Conservation (phyloP, 345 rosid genomes). For the Corymbia maculata region DNA sequence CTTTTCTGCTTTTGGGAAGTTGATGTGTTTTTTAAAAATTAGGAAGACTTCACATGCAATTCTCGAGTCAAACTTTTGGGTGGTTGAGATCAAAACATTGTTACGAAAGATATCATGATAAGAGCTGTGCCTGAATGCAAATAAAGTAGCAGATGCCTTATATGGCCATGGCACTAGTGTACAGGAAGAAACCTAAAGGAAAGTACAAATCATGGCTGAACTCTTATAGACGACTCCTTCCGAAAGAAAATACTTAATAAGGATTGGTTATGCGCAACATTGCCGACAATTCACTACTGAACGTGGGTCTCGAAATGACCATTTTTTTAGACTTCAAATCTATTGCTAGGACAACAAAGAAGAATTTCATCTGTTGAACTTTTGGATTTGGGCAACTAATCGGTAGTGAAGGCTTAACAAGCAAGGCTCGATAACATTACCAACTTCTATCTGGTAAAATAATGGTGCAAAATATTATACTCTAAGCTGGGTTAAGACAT, state of each 20-base stretch:
- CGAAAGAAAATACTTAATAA: too few species aligned
- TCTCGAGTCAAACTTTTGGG: background rate
- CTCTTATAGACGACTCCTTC: background rate
- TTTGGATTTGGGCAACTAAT: background rate
- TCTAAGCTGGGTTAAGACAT: background rate
- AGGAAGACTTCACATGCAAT: background rate
- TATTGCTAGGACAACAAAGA: background rate
- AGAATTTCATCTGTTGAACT: too few species aligned
- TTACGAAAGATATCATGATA: background rate
- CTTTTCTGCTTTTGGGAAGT: background rate
- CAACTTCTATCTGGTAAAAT: background rate
- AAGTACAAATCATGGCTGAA: background rate
- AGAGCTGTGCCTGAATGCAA: background rate
- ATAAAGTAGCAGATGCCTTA: background rate
- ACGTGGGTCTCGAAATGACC: background rate
- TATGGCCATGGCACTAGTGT: accelerated
- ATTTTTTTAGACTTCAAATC: background rate
- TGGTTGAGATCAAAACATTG: background rate
- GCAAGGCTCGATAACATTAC: background rate
- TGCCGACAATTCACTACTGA: too few species aligned
- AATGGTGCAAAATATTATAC: background rate
- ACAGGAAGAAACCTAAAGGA: background rate
- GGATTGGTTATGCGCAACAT: too few species aligned
- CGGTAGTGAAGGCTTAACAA: background rate
- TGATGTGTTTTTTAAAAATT: background rate